Evolutionary conservation across 768 basidiomycete species (phyloP).

Genomic region (Boletales sp.): DNA sequence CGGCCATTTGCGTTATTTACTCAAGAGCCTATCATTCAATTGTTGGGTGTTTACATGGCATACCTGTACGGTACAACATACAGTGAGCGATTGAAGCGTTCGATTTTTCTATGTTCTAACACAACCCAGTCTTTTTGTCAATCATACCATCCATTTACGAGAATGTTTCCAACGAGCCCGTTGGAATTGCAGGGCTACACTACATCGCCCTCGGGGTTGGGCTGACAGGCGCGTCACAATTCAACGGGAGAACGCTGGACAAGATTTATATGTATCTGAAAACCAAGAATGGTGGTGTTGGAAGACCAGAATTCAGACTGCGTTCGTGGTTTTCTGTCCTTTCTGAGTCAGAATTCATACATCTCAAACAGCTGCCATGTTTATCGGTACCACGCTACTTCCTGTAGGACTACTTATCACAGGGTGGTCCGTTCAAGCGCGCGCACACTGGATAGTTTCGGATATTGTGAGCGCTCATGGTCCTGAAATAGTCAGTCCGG

Average conservation of each 20-base stretch:
- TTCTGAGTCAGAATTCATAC: neutral
- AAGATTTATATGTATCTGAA: slow-evolving; percentile 48
- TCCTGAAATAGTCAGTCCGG: too few species aligned
- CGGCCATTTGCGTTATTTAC: slow-evolving; percentile 68
- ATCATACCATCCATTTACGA: slow-evolving; percentile 60
- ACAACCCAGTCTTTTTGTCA: slow-evolving; percentile 58
- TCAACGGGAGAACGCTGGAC: slow-evolving; percentile 58
- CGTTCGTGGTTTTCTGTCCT: slow-evolving; percentile 29
- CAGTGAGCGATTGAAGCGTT: slow-evolving; percentile 33
- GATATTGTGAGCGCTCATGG: slow-evolving; percentile 48
- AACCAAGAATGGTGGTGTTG: slow-evolving; percentile 49
- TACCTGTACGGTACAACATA: slow-evolving; percentile 65
- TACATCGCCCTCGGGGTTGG: slow-evolving; percentile 73
- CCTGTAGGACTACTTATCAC: slow-evolving; percentile 66
- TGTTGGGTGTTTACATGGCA: slow-evolving; percentile 66
- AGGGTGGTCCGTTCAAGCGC: slow-evolving; percentile 63
- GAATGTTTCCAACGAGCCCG: slow-evolving; percentile 47
- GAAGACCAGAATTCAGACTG: slow-evolving; percentile 52
- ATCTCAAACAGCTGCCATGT: slow-evolving; percentile 46
- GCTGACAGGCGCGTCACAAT: slow-evolving; percentile 45
- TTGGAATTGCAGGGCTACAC: slow-evolving; percentile 62
- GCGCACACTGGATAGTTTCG: slow-evolving; percentile 65
- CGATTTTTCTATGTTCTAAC: neutral
- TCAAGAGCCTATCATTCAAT: slow-evolving; percentile 62
- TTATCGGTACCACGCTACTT: slow-evolving; percentile 54